Percentiles rank a stretch among this genome's conserved stretches.
phyloP scores from a whole-genome alignment of 768 basidiomycete species.

The Hypholoma sublateritium region DNA sequence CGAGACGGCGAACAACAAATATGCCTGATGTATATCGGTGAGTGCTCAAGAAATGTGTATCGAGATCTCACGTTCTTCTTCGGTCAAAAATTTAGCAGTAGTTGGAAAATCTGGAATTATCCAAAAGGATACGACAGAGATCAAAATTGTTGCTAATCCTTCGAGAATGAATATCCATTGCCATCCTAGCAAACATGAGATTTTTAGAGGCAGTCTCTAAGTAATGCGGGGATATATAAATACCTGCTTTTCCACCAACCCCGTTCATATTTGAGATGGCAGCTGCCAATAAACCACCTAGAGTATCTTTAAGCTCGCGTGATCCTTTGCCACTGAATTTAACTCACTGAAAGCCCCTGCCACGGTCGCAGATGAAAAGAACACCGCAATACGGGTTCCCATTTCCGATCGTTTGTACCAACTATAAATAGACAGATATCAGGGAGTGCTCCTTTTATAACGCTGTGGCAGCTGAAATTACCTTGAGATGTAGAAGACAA shows the following conservation, averaged over 20 bases:
- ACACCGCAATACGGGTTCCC: conserved; percentile 68
- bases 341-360: conserved; percentile 71
- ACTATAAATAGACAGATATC: conserved; percentile 28
- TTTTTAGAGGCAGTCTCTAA: neutral
- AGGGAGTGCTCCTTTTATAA: neutral
- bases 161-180: conserved; percentile 77
- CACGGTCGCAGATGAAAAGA: conserved; percentile 80
- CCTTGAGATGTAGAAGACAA: conserved; percentile 67
- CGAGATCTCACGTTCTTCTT: conserved; percentile 51
- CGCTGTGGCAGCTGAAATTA: conserved; percentile 15
- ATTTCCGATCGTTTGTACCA: conserved; percentile 84
- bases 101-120: conserved; percentile 80
- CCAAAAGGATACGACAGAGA: conserved; percentile 64
- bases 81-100: conserved; percentile 66
- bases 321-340: neutral
- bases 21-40: conserved; percentile 36
- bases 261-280: conserved; percentile 74
- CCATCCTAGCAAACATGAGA: conserved; percentile 37
- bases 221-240: conserved; percentile 14
- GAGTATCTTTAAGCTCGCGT: neutral
- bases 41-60: neutral
- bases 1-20: conserved; percentile 63
- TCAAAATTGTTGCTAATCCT: conserved; percentile 65
- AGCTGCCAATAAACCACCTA: conserved; percentile 64
- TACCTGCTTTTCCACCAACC: conserved; percentile 56